Evolutionary conservation across 2,329 filamentous ascomycete genomes (phyloP).

Genomic region (Emydomyces testavorans): DNA sequence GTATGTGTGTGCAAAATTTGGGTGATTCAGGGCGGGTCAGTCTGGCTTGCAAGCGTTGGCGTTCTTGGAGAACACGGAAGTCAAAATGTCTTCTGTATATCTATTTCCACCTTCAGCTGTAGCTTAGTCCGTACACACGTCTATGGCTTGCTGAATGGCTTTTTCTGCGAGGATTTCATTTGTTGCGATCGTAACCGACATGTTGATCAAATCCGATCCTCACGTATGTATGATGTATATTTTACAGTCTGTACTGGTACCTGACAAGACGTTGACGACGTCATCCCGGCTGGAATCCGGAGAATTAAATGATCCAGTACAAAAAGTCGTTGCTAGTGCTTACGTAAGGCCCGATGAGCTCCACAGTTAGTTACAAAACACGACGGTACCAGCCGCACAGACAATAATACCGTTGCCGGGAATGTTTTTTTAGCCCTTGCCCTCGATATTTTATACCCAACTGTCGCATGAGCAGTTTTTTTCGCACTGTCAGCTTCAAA

Average conservation of each 20-base stretch:
- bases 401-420: not conserved
- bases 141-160: not conserved
- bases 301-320: not conserved
- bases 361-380: not conserved
- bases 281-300: slow-evolving; percentile 1
- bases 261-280: not conserved
- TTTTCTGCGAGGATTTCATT: not conserved
- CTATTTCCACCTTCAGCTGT: too few relatives aligned
- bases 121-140: too few relatives aligned
- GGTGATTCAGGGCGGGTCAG: not conserved
- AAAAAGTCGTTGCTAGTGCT: too few relatives aligned
- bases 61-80: not conserved
- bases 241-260: not conserved
- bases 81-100: not conserved
- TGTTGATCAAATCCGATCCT: not conserved
- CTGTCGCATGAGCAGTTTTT: slow-evolving; percentile 8
- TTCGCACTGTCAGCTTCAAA: not conserved
- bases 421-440: not conserved
- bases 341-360: too few relatives aligned
- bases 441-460: not conserved
- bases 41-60: slow-evolving; percentile 4
- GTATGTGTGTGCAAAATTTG: not conserved
- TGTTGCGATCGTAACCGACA: not conserved
- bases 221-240: not conserved
- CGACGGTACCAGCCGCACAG: not conserved